Base-by-base conservation (phyloP, 495 filamentous ascomycete species). In the Penicillium goetzii region DNA sequence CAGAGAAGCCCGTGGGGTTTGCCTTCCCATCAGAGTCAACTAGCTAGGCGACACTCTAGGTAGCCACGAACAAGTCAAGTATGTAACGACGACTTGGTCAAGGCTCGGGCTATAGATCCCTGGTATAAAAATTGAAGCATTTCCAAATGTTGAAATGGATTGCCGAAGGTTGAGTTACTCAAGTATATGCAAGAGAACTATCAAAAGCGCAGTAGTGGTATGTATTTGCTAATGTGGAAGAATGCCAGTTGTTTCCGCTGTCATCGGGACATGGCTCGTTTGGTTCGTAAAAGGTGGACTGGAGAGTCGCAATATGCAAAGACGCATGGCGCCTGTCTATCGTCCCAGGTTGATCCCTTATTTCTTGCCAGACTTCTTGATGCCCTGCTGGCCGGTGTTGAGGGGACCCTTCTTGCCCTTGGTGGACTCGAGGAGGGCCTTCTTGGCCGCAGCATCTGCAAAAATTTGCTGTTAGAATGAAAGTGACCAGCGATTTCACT, bases 291-390 rank as follows among this genome's bases (percentile, higher is more conserved):
- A 73, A 62, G 40, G 15, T 57, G 58, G 54, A 65, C 52, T 38
- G 45, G 59, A 53, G 51, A 51, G 38, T 56, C 54, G 52, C 45
- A 28, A 43, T 56, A 33, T 40, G 50, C 10, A 23, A 25, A 47
- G 58, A 19, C 17, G 33, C 32, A 7, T 57, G 55, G 19, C 17
- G 52, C 40, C 34, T 55, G 45, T 32, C 43, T 25, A 7, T n/a
- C 23, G 28, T 59, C 25, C 43, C 40, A 60, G 49, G 33, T 17
- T 10, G 12, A 26, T 50, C 45, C 26, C 60, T 80, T 84, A 92
- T 84, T 92, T 93, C 89, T 95, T 93, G 72, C 91, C 91, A 33
- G 88, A 91, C 82, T 92, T 93, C 87, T 93, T 95, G 81, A 95
- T 95, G 54, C 90, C 90, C 79, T 93, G 90, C 55, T 82, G 73